Percentiles rank a stretch among this genome's conserved stretches.
phyloP scores from a whole-genome alignment of 768 basidiomycete genomes.

The Lactarius indigo region DNA sequence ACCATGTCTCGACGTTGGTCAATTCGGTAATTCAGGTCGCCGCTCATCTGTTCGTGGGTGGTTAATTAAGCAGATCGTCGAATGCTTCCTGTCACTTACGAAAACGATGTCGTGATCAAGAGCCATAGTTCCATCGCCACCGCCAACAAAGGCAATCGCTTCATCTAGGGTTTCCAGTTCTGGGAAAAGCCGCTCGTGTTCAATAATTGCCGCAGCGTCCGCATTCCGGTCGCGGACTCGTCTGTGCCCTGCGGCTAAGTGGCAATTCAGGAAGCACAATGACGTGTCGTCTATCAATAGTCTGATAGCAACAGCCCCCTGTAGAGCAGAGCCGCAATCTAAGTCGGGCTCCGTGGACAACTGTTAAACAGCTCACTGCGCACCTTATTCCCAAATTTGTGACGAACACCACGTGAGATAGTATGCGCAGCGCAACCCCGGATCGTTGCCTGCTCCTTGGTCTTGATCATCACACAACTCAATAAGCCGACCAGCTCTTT shows the following conservation, averaged over 20 bases:
- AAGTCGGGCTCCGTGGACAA: neutral
- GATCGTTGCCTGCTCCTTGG: slow-evolving; percentile 53
- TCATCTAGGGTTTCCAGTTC: slow-evolving; percentile 46
- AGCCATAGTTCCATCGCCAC: slow-evolving; percentile 90
- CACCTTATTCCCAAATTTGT: slow-evolving; percentile 94
- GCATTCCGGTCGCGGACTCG: slow-evolving; percentile 79
- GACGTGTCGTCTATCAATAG: slow-evolving; percentile 91
- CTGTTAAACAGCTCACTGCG: slow-evolving; percentile 22
- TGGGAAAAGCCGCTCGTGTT: slow-evolving; percentile 69
- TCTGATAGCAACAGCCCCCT: slow-evolving; percentile 90
- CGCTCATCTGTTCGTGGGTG: slow-evolving; percentile 56
- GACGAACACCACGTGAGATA: slow-evolving; percentile 90
- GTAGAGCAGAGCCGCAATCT: neutral
- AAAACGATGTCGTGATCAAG: slow-evolving; percentile 95
- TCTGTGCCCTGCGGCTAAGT: slow-evolving; percentile 93
- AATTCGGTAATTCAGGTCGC: slow-evolving; percentile 97
- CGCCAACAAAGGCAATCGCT: slow-evolving; percentile 71
- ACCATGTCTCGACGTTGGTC: slow-evolving; percentile 88
- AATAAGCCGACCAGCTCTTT: slow-evolving; percentile 92
- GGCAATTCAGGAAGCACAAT: slow-evolving; percentile 93
- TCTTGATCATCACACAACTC: slow-evolving; percentile 71
- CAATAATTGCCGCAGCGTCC: slow-evolving; percentile 83
- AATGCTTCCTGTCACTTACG: slow-evolving; percentile 43
- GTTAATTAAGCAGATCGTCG: neutral
- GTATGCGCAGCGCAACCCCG: slow-evolving; percentile 72